These are phyloP conservation scores for Microascus cirrosus DNA, from an alignment of 2,329 filamentous ascomycete genomes.

Conservation along the genomic window DNA sequence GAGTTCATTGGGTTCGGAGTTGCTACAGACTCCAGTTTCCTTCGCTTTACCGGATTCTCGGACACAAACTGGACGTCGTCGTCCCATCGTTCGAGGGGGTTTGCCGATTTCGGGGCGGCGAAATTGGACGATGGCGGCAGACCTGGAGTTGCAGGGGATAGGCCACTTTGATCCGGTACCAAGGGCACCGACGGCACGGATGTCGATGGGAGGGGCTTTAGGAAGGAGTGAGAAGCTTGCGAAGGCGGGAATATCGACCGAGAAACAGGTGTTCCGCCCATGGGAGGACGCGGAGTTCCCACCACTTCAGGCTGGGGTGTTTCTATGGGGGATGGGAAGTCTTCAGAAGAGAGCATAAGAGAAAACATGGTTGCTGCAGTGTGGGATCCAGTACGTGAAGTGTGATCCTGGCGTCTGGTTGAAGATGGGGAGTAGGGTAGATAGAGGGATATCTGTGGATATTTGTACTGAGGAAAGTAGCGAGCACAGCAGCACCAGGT, in stretches of 20 bases:
- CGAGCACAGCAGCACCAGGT: background rate
- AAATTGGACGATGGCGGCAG: background rate
- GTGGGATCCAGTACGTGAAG: background rate
- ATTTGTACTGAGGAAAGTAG: background rate
- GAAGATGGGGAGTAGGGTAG: background rate
- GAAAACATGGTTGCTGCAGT: slow-evolving; percentile 1
- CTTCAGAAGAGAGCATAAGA: background rate
- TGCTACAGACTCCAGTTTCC: slow-evolving; percentile 4
- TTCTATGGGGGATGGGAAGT: background rate
- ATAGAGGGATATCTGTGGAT: background rate
- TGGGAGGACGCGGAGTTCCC: background rate
- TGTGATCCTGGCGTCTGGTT: background rate
- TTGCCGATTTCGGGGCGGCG: background rate
- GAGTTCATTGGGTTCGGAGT: background rate
- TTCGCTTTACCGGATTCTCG: slow-evolving; percentile 28
- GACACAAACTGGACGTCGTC: slow-evolving; percentile 33
- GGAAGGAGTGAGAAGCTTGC: background rate
- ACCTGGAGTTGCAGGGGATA: background rate
- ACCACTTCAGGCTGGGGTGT: background rate
- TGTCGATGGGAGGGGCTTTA: background rate
- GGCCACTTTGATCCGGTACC: background rate
- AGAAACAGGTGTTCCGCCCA: background rate
- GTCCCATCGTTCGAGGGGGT: slow-evolving; percentile 16
- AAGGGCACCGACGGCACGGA: background rate
- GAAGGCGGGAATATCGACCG: background rate